Evolutionary conservation across 306 rosid species (phyloP), one percentile per base, ranked within the genome.

Genomic region (Vachellia pachyceras): DNA sequence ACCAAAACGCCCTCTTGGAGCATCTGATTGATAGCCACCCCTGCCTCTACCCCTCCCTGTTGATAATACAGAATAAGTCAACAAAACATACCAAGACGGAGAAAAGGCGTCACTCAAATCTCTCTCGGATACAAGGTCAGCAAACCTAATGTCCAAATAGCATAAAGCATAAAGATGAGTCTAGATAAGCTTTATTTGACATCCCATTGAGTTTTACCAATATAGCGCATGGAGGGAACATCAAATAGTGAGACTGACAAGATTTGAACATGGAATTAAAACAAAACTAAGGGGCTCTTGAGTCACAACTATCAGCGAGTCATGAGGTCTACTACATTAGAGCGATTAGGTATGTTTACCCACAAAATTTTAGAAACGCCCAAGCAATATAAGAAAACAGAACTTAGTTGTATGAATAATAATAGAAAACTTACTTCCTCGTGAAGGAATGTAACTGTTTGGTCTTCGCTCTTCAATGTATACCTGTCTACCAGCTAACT

Each of bases 391-490:
- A 3, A 5, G 60, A 65, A 73, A 72, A 72, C 23, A 65, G 23
- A 79, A 73, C 6, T 36, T 20, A 41, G 14, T 10, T 10, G 5
- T 3, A 22, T 10, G 23, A 67, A n/a, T 17, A 55, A 9, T 11
- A 9, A 29, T 68, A 8, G 37, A 39, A 50, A 64, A 64, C 96
- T 35, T 90, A 95, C 99, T 91, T 89, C 92, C 88, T 79, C 96
- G 94, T 73, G 92, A 84, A 46, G 93, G 92, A 74, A 90, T 89
- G 91, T 82, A 88, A 86, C 93, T 93, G 87, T 89, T 93, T 58
- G 94, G 94, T 88, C 99, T 95, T 82, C 99, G 87, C 88, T 95
- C 98, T 87, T 93, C 98, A 52, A 95, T 95, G 92, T 88, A 91
- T 72, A 90, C 94, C 80, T 87, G 96, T 72, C 94, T 88, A 63